Evolutionary conservation across 768 basidiomycete genomes (phyloP).

Genomic region (Hemileccinum rubropunctum): DNA sequence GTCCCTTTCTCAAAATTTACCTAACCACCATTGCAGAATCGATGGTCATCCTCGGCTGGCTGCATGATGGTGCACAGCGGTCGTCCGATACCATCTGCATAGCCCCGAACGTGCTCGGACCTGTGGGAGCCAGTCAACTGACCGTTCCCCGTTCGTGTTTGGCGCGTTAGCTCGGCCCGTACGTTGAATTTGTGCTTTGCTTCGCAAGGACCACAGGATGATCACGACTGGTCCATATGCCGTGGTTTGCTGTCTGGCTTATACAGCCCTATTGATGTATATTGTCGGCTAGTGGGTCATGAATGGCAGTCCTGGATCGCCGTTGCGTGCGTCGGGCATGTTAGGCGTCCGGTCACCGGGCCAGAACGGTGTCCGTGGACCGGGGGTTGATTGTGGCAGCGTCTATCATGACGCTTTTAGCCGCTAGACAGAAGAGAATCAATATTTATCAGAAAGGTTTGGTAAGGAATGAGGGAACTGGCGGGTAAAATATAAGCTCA

Average conservation of each 20-base stretch:
- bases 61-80: neutral
- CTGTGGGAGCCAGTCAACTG: neutral
- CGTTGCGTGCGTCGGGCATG: slow-evolving; percentile 3
- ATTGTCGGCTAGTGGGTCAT: neutral
- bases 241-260: slow-evolving; percentile 28
- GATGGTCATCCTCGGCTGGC: neutral
- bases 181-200: slow-evolving; percentile 19
- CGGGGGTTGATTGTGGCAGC: neutral
- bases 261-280: slow-evolving; percentile 8
- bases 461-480: slow-evolving; percentile 20
- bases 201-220: slow-evolving; percentile 20
- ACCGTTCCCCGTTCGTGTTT: slow-evolving; percentile 3
- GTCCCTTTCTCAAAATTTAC: no score
- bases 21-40: neutral
- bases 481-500: slow-evolving; percentile 7
- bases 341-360: neutral
- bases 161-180: slow-evolving; percentile 15
- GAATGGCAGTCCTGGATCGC: neutral
- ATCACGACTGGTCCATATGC: slow-evolving; percentile 28
- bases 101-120: slow-evolving; percentile 6
- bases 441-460: slow-evolving; percentile 13
- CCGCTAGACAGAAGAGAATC: slow-evolving; percentile 23
- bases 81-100: neutral
- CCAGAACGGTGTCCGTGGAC: neutral
- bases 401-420: neutral